Evolutionary conservation across 768 basidiomycete species (phyloP), one percentile per base, ranked within the genome.

Genomic region (Lactarius indigo): DNA sequence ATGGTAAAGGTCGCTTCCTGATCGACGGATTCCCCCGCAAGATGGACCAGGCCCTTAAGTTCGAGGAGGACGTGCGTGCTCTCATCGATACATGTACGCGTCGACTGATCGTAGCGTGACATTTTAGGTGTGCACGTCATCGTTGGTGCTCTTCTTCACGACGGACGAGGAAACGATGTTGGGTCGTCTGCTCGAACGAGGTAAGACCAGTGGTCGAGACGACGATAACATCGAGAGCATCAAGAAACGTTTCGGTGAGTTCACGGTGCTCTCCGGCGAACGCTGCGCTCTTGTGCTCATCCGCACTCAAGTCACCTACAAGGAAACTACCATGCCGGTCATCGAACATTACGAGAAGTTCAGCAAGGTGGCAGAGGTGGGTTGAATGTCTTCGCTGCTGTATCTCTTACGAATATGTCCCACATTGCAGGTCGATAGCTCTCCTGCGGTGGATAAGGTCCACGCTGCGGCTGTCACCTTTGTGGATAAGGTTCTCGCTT

Each of bases 1-100:
- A 84, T 37, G 92, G 89, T 30, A 80, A 78, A 61, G 93, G 92
- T 39, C 87, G 94, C 56, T 99, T 98, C 82, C 82, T 98, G 72
- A 88, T 99, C 68, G 96, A 99, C 69, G 97, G 96, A 1, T 98
- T 98, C 79, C 97, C 96, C 63, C 85, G 96, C 68, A 95, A 98
- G 82, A 95, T 98, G 94, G 97, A 99, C 75, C 97, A 99, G 78
- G 96, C 96, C 0, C 67, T 89, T 73, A 87, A 88, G 75, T 99
- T 98, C 74, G 96, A 98, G 73, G 81, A 91, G 71, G 82, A 87
- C 57, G 96, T 94, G 70, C n/a, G 17, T 13, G 9, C 6, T 41
- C 5, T 23, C 52, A 62, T 10, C 18, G 42, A 26, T 44, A 26
- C 30, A 35, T 54, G 12, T 44, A 7, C 68, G 28, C n/a, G 50